These are phyloP conservation scores for Pichia phayaonensis DNA, from an alignment of 805 yeast genomes.

Conservation along the genomic window DNA sequence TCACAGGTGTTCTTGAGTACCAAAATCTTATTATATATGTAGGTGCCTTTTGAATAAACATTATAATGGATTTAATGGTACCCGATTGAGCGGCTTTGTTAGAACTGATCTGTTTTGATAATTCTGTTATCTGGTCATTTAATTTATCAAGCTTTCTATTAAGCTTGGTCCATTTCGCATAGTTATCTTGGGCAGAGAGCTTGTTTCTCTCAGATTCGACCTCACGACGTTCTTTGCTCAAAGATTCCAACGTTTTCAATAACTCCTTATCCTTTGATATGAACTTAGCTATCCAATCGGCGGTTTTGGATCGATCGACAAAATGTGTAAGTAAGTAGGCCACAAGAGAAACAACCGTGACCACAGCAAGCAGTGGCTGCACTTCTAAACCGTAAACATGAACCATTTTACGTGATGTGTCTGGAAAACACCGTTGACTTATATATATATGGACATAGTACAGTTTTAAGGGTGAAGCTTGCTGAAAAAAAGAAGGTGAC, in stretches of 20 bases:
- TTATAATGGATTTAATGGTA: constrained; percentile 23
- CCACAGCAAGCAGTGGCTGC: neutral
- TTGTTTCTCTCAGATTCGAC: constrained; percentile 46
- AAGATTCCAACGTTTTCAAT: constrained; percentile 20
- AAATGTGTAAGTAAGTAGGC: neutral
- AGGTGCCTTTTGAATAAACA: constrained; percentile 41
- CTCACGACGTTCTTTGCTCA: constrained; percentile 38
- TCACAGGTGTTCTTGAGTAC: constrained; percentile 5
- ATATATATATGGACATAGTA: no score
- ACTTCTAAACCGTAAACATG: neutral
- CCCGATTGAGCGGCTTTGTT: constrained; percentile 22
- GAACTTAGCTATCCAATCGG: neutral
- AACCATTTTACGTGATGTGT: neutral
- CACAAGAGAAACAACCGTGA: neutral
- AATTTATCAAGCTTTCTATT: constrained; percentile 63
- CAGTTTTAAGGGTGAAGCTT: no score
- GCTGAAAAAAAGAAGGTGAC: neutral
- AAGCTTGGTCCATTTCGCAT: constrained; percentile 92
- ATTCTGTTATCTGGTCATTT: constrained; percentile 39
- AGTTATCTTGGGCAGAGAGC: constrained; percentile 85
- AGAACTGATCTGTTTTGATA: constrained; percentile 33
- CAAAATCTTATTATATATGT: constrained; percentile 14
- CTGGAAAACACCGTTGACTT: no score
- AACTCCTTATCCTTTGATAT: neutral
- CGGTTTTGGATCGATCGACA: neutral